Evolutionary conservation across 176 grass and related monocot species (phyloP), one percentile per base, ranked within the genome.

Genomic region (Musa acuminata): DNA sequence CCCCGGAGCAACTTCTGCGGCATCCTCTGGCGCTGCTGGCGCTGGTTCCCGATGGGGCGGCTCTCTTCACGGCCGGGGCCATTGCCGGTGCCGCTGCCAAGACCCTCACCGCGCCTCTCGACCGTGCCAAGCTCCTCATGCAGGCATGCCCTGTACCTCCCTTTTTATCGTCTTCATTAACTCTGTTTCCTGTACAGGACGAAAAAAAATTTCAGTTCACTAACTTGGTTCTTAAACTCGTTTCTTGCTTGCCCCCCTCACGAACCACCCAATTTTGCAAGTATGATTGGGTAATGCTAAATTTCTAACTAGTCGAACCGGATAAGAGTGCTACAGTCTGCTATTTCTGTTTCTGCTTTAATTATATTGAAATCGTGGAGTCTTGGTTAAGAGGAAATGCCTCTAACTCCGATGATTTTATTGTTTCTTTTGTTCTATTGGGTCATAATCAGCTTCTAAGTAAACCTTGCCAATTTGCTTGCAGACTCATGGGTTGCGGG

Each of bases 101-200:
- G 86, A 89, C 90, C 9, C 48, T 93, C 49, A 98, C 94, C 13
- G 90, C 95, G n/a, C 95, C 90, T 11, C 85, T 98, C 62, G 95
- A 98, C 78, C 95, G 95, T 67, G 86, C 89, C 79, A 98, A 98
- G 82, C 81, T 98, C 29, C 95, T 98, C 78, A 98, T 98, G 95
- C 95, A 98, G 91, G 91, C 54, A 60, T 10, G 10, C 19, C 14
- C 48, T 7, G 9, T 22, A 19, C 19, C 43, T 26, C 4, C 9
- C 12, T 59, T 72, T 8, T 9, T 54, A 65, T 49, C 26, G 21
- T 78, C 2, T 51, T 10, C 13, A 2, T 13, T 50, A n/a, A 11
- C 13, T 48, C n/a, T 4, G 14, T 6, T 17, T 60, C 17, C 17
- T 12, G 13, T 14, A 60, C 14, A 8, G n/a, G n/a, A 60, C 1